Evolutionary conservation across 176 grass and related monocot genomes (phyloP), one percentile per base, ranked within the genome.

Genomic region (Saccharum spontaneum): DNA sequence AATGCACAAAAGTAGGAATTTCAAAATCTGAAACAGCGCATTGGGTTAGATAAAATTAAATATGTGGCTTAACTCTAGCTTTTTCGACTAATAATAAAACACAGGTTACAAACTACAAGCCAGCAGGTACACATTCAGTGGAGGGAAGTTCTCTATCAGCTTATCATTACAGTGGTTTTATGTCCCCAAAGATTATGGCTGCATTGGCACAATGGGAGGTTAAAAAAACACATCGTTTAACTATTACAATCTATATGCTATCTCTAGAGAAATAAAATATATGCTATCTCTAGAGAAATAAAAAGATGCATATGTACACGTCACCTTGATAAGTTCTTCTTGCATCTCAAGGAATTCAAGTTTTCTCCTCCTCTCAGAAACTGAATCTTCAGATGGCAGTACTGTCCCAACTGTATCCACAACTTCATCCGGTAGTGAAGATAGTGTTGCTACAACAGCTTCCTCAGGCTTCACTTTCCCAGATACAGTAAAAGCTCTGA

Each of bases 311-410:
- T 48, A 79, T 72, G 22, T 52, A 44, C 59, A 82, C 69, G 18
- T 69, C 84, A 96, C 97, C 94, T 99, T 97, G 82, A 99, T 99
- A 87, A 99, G 97, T 90, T 99, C 97, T 94, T 99, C 97, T 87
- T 99, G 97, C 97, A 99, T 94, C 88, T 96, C 92, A 39, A 99
- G 91, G 94, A 99, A 99, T 82, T 96, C 93, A 76, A 96, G 89
- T 79, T 92, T 96, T 78, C 86, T 93, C 74, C 84, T 95, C 88
- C 97, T 99, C 86, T 96, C 93, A 82, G 93, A 96, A 81, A 99
- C 94, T 75, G 93, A 92, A 92, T 99, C 97, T 92, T 96, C 93
- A 48, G 97, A 99, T 80, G 92, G 97, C 81, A 99, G 90, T 78
- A 80, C 97, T 76, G 93, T 96, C 54, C 97, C 93, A 48, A 99